Base-by-base conservation (phyloP, 768 basidiomycete genomes). In the Auricularia cornea region DNA sequence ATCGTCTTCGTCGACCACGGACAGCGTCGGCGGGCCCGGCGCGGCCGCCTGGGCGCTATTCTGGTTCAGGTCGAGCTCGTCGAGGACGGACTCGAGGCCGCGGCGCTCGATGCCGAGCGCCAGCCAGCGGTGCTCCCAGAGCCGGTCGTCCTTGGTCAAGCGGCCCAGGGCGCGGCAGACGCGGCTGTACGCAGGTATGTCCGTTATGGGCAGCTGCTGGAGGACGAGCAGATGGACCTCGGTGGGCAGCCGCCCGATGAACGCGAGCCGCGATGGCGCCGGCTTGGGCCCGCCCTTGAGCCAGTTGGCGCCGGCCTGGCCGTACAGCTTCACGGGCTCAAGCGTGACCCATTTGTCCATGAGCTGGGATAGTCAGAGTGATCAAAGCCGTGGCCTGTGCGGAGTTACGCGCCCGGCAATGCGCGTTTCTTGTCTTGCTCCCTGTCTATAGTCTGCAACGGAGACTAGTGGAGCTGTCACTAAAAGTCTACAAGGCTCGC, bases 301-400 rank as follows among this genome's bases (percentile, higher is more conserved):
- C 26, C 68, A 67, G 72, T 72, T 61, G 78, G 69, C 56, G 68
- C 70, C 28, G 30, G 28, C 26, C 65, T 40, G 76, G 70, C 28
- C 52, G 29, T 64, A 64, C 20, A 76, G 70, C 57, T 71, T 70
- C 62, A 75, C 73, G 3, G 93, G 92, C 71, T 93, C 89, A 44
- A 95, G 83, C 0, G 90, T 83, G n/a, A 85, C 80, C 75, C 94
- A 94, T 74, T 90, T 90, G 77, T 95, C 88, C 91, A 92, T 90
- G 59, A 33, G 54, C 40, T 32, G 23, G 31, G 54, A 57, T 16
- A 28, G 54, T 26, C 11, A 26, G 10, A 57, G 54, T 29, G 14
- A 30, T 48, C 28, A 57, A 31, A 26, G 26, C 29, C 4, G 54
- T 29, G 5, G 20, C 26, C 10, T 31, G 51, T n/a, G 20, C 54